Evolutionary conservation across 2,329 filamentous ascomycete genomes (phyloP).

Genomic region (Pestalotiopsis sp.): DNA sequence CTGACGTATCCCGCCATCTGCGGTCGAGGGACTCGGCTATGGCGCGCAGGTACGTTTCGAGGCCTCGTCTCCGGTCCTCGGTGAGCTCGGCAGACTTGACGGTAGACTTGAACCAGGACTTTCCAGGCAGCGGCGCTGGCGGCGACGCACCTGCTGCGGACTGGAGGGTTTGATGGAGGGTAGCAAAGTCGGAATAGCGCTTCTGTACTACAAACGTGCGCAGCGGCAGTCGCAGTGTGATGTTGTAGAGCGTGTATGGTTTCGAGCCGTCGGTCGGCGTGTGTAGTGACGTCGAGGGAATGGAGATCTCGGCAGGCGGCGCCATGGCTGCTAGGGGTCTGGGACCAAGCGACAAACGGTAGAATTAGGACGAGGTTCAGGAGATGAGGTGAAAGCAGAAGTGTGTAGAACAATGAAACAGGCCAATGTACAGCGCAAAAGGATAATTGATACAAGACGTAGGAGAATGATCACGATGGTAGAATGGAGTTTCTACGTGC

Average conservation of each 20-base stretch:
- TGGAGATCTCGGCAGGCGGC: constrained; percentile 68
- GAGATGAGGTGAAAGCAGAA: neutral
- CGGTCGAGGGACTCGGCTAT: constrained; percentile 76
- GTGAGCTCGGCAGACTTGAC: constrained; percentile 70
- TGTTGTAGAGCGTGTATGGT: constrained; percentile 77
- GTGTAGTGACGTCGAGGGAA: constrained; percentile 65
- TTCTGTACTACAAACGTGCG: constrained; percentile 77
- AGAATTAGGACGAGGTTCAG: neutral
- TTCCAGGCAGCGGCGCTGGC: constrained; percentile 69
- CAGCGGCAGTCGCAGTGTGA: constrained; percentile 75
- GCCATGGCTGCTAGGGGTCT: constrained; percentile 49
- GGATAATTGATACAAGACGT: neutral
- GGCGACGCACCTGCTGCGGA: constrained; percentile 64
- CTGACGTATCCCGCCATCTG: constrained; percentile 73
- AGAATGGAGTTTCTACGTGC: neutral
- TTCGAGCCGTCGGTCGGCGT: constrained; percentile 56
- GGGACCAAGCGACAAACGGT: neutral
- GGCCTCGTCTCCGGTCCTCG: constrained; percentile 66
- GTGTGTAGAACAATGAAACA: neutral
- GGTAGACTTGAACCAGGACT: constrained; percentile 79
- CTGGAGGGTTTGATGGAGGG: constrained; percentile 66
- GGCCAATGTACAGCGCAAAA: neutral
- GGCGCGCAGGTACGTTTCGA: constrained; percentile 73
- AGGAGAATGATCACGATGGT: neutral
- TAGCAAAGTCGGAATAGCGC: constrained; percentile 79